phyloP scores from a whole-genome alignment of 495 filamentous ascomycete species.

The Aspergillus conjunctus region DNA sequence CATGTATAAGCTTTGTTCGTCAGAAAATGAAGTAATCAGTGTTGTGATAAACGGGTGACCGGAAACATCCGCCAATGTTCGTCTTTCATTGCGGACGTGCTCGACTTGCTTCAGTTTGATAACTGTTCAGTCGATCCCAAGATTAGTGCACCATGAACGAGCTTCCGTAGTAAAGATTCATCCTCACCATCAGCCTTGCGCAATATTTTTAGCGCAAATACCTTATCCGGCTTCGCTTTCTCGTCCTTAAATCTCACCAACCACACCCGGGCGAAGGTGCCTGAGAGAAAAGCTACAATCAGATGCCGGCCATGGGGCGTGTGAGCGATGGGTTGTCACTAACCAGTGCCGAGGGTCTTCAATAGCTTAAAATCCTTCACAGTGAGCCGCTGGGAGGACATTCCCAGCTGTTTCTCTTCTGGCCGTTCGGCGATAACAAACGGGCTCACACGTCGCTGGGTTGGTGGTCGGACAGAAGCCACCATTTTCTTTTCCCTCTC shows the following conservation, averaged over 20 bases:
- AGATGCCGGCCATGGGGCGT: constrained; percentile 30
- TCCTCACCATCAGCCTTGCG: constrained; percentile 77
- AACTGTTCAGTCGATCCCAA: constrained; percentile 50
- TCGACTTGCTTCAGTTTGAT: constrained; percentile 97
- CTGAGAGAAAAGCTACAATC: constrained; percentile 50
- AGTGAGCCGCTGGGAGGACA: constrained; percentile 55
- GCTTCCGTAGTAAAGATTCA: neutral
- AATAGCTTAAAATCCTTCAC: constrained; percentile 80
- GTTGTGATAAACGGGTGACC: constrained; percentile 95
- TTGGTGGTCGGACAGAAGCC: constrained; percentile 46
- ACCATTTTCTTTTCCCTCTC: constrained; percentile 55
- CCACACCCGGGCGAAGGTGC: constrained; percentile 96
- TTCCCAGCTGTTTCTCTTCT: constrained; percentile 59
- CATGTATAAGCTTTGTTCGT: constrained; percentile 88
- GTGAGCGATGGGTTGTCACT: constrained; percentile 22
- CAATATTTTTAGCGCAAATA: constrained; percentile 92
- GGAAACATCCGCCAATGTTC: constrained; percentile 80
- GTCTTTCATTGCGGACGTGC: constrained; percentile 92
- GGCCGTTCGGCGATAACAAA: constrained; percentile 56
- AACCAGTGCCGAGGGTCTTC: constrained; percentile 89
- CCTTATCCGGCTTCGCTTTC: constrained; percentile 60
- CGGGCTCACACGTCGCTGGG: constrained; percentile 52
- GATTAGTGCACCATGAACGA: constrained; percentile 20
- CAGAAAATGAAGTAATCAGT: constrained; percentile 87
- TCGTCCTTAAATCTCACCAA: constrained; percentile 68